Evolutionary conservation across 805 yeast genomes (phyloP), one percentile per base, ranked within the genome.

Genomic region (Lipomyces japonicus): DNA sequence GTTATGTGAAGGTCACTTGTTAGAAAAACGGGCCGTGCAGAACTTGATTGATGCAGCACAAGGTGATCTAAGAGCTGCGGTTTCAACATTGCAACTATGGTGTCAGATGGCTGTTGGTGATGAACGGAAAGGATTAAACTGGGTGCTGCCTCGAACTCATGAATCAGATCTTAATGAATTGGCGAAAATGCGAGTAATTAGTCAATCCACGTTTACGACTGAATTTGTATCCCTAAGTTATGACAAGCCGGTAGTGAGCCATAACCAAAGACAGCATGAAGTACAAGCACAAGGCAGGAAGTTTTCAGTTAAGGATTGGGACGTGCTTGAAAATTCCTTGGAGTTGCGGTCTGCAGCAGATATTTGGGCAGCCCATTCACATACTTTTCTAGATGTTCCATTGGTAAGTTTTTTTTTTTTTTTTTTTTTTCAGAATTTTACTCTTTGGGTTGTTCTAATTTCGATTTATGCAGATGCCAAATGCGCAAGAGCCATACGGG

Each of bases 1-100:
- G 2, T 43, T 68, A 19, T 50, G 60, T 31, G 73, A 71, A 48
- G 73, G 74, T 1, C 70, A 65, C 41, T 7, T 62, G 1, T 44
- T 71, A 0, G 53, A 52, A 2, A 49, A 51, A 22, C 18, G 32
- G 2, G 47, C 37, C 1, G 50, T 71, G 5, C 52, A 50, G 1
- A 21, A 39, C 1, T 40, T 67, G 1, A 58, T 59, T 2, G 51
- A 50, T 2, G 30, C 19, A 10, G 25, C 44, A 31, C 22, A 52
- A 2, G 52, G 61, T 14, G 74, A 71, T 46, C 36, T 61, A 4
- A 44, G 60, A 12, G 25, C 37, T 7, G 22, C 60, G 14, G 30
- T 61, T 4, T 45, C 53, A 18, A 43, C 44, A 5, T 44, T 62
- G 12, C 65, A 61, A 38, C 51, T 58, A 19, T 61, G 62, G 60